These are phyloP conservation scores for Syzygium syzygioides DNA, from an alignment of 441 rosid species.

Conservation along the genomic window DNA sequence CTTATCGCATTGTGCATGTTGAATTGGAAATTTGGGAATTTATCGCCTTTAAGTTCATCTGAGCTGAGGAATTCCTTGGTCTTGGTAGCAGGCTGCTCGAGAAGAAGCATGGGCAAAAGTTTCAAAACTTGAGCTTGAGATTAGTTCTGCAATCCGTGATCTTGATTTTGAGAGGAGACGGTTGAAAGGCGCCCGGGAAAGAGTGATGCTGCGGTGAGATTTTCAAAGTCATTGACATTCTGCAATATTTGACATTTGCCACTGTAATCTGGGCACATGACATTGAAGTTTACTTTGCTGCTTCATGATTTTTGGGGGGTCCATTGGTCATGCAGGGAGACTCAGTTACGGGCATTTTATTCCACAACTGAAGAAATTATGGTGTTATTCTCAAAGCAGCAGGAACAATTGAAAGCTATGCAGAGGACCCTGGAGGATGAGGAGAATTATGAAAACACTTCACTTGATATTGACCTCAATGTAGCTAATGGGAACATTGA, in stretches of 20 bases:
- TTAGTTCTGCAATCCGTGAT: constrained; percentile 71
- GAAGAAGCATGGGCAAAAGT: constrained; percentile 98
- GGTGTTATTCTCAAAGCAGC: constrained; percentile 74
- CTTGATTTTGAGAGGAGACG: constrained; percentile 91
- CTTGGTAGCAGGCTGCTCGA: constrained; percentile 96
- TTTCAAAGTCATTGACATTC: neutral
- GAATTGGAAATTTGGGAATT: neutral
- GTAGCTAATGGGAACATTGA: constrained; percentile 18
- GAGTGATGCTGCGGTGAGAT: constrained; percentile 93
- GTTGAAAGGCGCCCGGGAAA: constrained; percentile 94
- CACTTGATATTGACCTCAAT: constrained; percentile 61
- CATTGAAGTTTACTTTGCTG: neutral
- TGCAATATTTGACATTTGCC: neutral
- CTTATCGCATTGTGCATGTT: neutral
- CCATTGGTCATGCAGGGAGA: constrained; percentile 55
- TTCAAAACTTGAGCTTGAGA: constrained; percentile 83
- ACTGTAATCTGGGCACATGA: neutral
- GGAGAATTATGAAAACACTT: constrained; percentile 78
- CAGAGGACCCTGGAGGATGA: constrained; percentile 89
- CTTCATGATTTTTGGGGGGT: neutral
- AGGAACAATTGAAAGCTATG: constrained; percentile 94
- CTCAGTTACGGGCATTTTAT: constrained; percentile 90
- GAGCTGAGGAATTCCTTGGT: constrained; percentile 58
- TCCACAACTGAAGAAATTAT: constrained; percentile 91
- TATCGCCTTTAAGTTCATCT: constrained; percentile 5